Base-by-base conservation (phyloP, 257 asterid species). In the Fraxinus cuspidata region DNA sequence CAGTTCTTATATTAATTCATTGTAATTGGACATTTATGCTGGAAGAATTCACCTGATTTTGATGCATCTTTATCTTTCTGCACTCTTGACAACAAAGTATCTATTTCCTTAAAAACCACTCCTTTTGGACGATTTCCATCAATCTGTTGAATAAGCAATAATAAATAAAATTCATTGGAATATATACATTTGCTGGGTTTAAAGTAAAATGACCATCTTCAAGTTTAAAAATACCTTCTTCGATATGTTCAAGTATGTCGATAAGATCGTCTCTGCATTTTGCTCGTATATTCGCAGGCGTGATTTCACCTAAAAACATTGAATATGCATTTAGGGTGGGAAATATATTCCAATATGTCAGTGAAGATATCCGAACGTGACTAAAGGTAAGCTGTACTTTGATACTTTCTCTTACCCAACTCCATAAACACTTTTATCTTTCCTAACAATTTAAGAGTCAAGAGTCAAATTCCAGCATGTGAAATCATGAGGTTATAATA, bases 111-210 rank as follows among this genome's bases (percentile, higher is more conserved):
- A 81, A 94, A 94, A 51, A 94, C 84, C 60, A 72, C 84, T 70
- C 89, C 97, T 86, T 91, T 92, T 27, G 90, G 80, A 70, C 89
- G 89, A 83, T 89, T 92, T 83, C 98, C 97, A 85, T 94, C 90
- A 78, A 94, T 82, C 98, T 94, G 89, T 80, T 66, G 12, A 81
- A 64, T 70, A 74, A 73, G 32, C 47, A 64, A 65, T 40, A 75
- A 71, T 70, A 78, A 77, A 10, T 25, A 23, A n/a, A 35, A 72
- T 76, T 60, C 78, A 77, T 65, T 28, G 32, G 34, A 51, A 71
- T 60, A 64, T 63, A 75, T 56, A 63, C 56, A 67, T 51, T 15
- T 42, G 66, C 77, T 60, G 74, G 44, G 31, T 72, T 77, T 34
- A 78, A 71, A 73, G 75, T 51, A 35, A 40, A 56, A 49, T 72